Percentiles rank a stretch among this genome's conserved stretches.
Conservation (phyloP, 352 stramenopile genomes). For the Paralagenidium karlingii region DNA sequence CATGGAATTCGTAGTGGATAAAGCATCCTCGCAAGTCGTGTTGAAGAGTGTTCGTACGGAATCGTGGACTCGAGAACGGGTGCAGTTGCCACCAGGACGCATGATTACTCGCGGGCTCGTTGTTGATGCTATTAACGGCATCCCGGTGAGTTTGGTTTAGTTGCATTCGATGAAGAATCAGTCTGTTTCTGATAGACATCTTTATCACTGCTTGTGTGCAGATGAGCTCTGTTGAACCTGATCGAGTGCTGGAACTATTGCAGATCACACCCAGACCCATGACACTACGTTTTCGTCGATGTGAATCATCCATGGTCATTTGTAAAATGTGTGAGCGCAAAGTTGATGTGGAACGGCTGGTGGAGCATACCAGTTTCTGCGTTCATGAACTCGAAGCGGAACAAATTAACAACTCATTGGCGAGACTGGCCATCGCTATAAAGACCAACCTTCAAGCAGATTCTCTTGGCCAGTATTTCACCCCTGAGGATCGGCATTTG, state of each 20-base stretch:
- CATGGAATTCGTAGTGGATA: conserved; percentile 55
- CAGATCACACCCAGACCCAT: conserved; percentile 46
- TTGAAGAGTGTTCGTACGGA: conserved; percentile 41
- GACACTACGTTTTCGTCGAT: conserved; percentile 39
- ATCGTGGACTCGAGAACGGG: conserved; percentile 14
- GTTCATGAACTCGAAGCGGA: conserved; percentile 70
- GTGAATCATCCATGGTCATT: conserved; percentile 28
- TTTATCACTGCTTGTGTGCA: conserved; percentile 6
- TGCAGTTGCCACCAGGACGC: conserved; percentile 24
- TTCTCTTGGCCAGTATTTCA: conserved; percentile 22
- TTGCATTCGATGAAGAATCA: neutral
- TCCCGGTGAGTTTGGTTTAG: neutral
- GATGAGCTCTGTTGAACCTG: conserved; percentile 13
- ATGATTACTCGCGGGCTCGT: conserved; percentile 34
- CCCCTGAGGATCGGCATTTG: conserved; percentile 46
- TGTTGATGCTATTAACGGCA: conserved; percentile 53
- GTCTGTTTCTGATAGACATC: no score
- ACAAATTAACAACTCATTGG: conserved; percentile 54
- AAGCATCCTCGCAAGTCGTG: conserved; percentile 31
- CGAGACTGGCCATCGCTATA: conserved; percentile 33
- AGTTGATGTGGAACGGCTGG: conserved; percentile 43
- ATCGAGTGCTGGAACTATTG: conserved; percentile 50
- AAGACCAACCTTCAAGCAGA: conserved; percentile 32
- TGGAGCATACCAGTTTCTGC: conserved; percentile 72
- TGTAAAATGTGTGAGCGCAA: conserved; percentile 75